Conservation (phyloP, 371 early-diverging fungal genomes). For the Syncephalis fuscata region DNA sequence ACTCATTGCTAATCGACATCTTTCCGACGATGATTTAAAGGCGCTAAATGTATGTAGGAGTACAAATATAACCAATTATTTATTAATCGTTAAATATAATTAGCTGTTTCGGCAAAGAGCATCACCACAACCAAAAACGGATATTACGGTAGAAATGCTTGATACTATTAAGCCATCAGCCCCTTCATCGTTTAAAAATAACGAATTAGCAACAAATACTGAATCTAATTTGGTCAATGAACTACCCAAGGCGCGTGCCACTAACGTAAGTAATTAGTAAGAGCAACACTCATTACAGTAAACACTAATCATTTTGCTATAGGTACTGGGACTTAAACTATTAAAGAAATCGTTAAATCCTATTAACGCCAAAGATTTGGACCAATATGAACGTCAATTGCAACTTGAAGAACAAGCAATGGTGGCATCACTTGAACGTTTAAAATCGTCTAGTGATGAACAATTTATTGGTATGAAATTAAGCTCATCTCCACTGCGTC, state of each 20-base stretch:
- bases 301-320: not conserved
- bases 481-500: conserved; percentile 22
- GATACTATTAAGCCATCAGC: conserved; percentile 6
- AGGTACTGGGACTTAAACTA: conserved; percentile 51
- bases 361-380: conserved; percentile 25
- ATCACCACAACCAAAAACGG: not conserved
- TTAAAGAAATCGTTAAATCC: conserved; percentile 53
- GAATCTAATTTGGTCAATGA: not conserved
- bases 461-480: conserved; percentile 28
- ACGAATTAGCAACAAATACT: too few relatives aligned
- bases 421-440: conserved; percentile 51
- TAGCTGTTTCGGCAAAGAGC: not conserved
- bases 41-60: conserved; percentile 12
- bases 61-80: too few relatives aligned
- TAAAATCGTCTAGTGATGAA: conserved; percentile 43
- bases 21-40: conserved; percentile 21
- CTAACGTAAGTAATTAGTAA: not conserved
- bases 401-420: conserved; percentile 72
- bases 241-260: not conserved
- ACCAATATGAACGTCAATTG: conserved; percentile 60
- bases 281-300: not conserved
- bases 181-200: too few relatives aligned
- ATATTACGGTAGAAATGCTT: not conserved
- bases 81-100: not conserved
- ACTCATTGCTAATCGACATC: conserved; percentile 19